Base-by-base conservation (phyloP, 305 asterid genomes). In the Petunia hybrid region DNA sequence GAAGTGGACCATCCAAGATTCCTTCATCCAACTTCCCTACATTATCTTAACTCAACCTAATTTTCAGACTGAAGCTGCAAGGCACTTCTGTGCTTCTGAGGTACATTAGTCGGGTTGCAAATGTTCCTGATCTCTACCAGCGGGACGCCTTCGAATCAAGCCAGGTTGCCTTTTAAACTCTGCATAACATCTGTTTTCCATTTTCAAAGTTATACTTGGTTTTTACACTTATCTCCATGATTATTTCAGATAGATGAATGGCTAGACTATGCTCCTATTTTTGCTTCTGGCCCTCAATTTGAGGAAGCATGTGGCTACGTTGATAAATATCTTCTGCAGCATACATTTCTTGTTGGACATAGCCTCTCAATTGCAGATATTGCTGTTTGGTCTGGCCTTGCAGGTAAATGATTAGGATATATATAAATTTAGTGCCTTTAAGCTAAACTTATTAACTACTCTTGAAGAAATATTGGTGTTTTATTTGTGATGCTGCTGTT, bases 331-430 rank as follows among this genome's bases (percentile, higher is more conserved):
- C 89, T 95, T 55, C 83, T 90, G 83, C 90, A 87, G n/a, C 82
- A 71, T 38, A 95, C 98, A 5, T 89, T 92, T 81, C 86, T 95
- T 41, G 94, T 89, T 45, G 97, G 95, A 70, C 78, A 87, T 82
- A 75, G 83, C 53, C 77, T 95, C 70, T 91, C 99, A 4, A 86
- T 95, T 69, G 98, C 99, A 9, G 99, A 95, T 87, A 86, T 92
- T 13, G 90, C 97, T 14, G 83, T 95, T 78, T 95, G 99, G 99
- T 86, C 89, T 64, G 91, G 90, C 84, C 98, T 95, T 83, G 94
- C 97, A 39, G 97, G 99, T 93, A 85, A 83, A 31, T 16, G 57
- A 51, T 51, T 51, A 8, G 57, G 5, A 51, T 1, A 51, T 8
- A 14, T 13, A 75, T 53, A 4, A 39, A 12, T 6, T n/a, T 3